Conservation (phyloP, 1,139 yeast genomes). For the Debaryomyces psychrophilus region DNA sequence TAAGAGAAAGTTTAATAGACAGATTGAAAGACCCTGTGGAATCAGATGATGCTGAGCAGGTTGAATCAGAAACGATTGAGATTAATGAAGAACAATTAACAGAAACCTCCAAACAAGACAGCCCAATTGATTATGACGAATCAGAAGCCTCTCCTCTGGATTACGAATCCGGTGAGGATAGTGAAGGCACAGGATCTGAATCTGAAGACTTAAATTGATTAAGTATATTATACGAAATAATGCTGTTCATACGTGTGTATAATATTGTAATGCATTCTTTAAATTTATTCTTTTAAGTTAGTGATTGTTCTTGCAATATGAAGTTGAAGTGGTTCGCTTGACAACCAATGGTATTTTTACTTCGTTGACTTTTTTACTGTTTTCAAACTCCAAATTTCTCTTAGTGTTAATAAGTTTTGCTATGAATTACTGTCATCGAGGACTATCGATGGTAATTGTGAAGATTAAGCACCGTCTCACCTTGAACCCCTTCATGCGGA, state of each 20-base stretch:
- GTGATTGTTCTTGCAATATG: not conserved
- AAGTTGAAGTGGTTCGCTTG: not conserved
- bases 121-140: not conserved
- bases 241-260: not conserved
- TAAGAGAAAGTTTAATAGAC: conserved; percentile 52
- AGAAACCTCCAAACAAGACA: not conserved
- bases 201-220: conserved; percentile 4
- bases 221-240: not conserved
- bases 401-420: no score
- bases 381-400: no score
- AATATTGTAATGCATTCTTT: not conserved
- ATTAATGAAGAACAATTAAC: not conserved
- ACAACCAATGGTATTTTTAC: no score
- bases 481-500: no score
- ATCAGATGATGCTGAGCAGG: not conserved
- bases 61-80: not conserved
- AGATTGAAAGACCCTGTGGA: conserved; percentile 12
- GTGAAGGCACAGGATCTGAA: conserved; percentile 2
- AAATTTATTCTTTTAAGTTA: not conserved
- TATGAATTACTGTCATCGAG: no score
- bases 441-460: no score
- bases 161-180: conserved; percentile 2
- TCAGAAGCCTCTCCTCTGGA: conserved; percentile 4
- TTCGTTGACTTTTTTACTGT: no score
- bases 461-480: no score